Evolutionary conservation across 441 rosid species (phyloP).

Genomic region (Rhodomyrtus psidioides): DNA sequence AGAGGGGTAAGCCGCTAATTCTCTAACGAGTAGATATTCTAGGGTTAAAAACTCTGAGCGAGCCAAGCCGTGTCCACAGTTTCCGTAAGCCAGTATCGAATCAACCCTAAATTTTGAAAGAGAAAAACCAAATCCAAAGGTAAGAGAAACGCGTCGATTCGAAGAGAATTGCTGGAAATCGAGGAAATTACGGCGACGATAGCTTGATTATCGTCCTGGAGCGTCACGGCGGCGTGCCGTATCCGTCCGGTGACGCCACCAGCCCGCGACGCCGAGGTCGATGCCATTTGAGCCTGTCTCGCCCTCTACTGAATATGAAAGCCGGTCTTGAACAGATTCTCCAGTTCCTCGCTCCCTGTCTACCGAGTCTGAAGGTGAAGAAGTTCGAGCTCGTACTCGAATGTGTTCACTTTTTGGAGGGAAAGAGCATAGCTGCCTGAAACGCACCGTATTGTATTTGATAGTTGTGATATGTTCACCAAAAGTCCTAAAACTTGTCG

Average conservation of each 20-base stretch:
- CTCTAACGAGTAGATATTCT: neutral
- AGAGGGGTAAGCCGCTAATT: neutral
- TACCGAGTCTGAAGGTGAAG: neutral
- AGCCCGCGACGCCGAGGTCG: conserved; percentile 31
- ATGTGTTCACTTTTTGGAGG: neutral
- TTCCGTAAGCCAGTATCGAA: no score
- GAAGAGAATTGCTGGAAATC: neutral
- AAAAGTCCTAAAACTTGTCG: no score
- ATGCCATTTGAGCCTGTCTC: conserved; percentile 13
- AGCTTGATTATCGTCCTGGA: conserved; percentile 42
- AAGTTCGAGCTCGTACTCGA: neutral
- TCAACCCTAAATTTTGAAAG: neutral
- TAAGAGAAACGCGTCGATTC: neutral
- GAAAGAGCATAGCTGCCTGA: neutral
- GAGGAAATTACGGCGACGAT: conserved; percentile 31
- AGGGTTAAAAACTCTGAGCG: neutral
- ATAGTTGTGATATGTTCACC: no score
- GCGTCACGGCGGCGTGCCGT: conserved; percentile 36
- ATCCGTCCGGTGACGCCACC: conserved; percentile 40
- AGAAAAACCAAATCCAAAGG: neutral
- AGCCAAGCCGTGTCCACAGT: neutral
- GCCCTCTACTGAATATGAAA: neutral
- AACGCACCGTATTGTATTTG: neutral
- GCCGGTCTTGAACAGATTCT: neutral
- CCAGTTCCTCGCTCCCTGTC: neutral